phyloP scores from a whole-genome alignment of 2,329 filamentous ascomycete species.

The Niveomyces coronatus region DNA sequence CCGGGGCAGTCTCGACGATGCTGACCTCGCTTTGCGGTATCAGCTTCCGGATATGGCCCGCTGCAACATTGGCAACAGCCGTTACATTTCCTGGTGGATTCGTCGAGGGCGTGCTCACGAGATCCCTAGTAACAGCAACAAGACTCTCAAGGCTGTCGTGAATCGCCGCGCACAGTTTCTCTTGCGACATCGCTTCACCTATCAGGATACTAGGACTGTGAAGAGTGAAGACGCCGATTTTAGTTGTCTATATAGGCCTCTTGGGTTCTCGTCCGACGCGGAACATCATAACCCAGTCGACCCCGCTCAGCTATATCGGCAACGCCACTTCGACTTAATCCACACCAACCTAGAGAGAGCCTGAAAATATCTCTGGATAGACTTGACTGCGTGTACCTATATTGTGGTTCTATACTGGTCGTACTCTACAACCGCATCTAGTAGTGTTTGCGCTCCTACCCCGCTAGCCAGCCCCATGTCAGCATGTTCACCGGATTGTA shows the following conservation, averaged over 20 bases:
- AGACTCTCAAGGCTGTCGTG: background rate
- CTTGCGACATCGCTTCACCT: background rate
- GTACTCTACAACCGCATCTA: slow-evolving; percentile 14
- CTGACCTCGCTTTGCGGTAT: slow-evolving; percentile 9
- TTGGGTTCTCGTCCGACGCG: too few relatives aligned
- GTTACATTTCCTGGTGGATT: slow-evolving; percentile 7
- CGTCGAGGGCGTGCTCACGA: slow-evolving; percentile 4
- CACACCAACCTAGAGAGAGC: too few relatives aligned
- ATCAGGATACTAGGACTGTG: background rate
- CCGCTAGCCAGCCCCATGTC: slow-evolving; percentile 9
- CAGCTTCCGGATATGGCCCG: slow-evolving; percentile 5
- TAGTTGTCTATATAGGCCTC: too few relatives aligned
- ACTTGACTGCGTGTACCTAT: too few relatives aligned
- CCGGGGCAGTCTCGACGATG: slow-evolving; percentile 7
- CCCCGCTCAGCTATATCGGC: background rate
- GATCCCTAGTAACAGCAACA: background rate
- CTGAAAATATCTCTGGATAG: too few relatives aligned
- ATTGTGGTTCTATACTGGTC: too few relatives aligned
- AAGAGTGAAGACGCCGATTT: too few relatives aligned
- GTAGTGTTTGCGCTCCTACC: slow-evolving; percentile 13
- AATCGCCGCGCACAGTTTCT: background rate
- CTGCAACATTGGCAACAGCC: slow-evolving; percentile 7
- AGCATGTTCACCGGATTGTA: background rate
- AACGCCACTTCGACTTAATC: too few relatives aligned
- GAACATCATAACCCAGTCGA: too few relatives aligned